phyloP scores from a whole-genome alignment of 2,329 filamentous ascomycete species.

The Elsinoe australis region DNA sequence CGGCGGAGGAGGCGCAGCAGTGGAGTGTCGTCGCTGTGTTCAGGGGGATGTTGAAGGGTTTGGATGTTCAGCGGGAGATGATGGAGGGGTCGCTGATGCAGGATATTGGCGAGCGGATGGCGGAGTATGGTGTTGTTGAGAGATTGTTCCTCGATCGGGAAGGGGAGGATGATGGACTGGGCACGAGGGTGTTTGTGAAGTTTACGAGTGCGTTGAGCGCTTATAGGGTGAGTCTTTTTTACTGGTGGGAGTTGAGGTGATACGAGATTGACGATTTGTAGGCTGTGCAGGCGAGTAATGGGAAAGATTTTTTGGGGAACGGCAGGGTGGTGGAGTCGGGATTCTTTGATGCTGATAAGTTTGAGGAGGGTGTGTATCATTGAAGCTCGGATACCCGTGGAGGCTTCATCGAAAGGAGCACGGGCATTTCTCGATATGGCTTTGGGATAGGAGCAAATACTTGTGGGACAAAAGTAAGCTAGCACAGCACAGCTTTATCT shows the following conservation, averaged over 20 bases:
- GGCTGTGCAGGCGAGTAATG: constrained; percentile 85
- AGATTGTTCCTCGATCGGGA: constrained; percentile 48
- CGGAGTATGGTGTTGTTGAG: constrained; percentile 45
- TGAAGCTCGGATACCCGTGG: constrained; percentile 18
- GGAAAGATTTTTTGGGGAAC: constrained; percentile 82
- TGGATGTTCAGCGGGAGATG: constrained; percentile 74
- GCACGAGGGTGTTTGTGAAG: constrained; percentile 68
- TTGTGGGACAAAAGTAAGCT: too few relatives aligned
- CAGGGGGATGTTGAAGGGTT: constrained; percentile 74
- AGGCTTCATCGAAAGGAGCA: too few relatives aligned
- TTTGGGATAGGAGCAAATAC: too few relatives aligned
- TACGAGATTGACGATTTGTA: constrained; percentile 31
- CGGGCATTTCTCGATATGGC: too few relatives aligned
- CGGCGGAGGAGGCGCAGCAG: constrained; percentile 30
- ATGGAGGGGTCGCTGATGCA: constrained; percentile 65
- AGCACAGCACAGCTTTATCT: too few relatives aligned
- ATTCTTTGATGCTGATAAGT: constrained; percentile 76
- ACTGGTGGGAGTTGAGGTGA: not conserved
- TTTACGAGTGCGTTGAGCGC: constrained; percentile 83
- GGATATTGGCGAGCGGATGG: constrained; percentile 92
- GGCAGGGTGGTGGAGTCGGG: constrained; percentile 57
- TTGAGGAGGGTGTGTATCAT: constrained; percentile 59
- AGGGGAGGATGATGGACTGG: constrained; percentile 30
- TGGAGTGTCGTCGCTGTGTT: constrained; percentile 70
- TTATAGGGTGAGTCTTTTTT: constrained; percentile 56